phyloP scores from a whole-genome alignment of 2,329 filamentous ascomycete genomes.

The Aspergillus versicolor region DNA sequence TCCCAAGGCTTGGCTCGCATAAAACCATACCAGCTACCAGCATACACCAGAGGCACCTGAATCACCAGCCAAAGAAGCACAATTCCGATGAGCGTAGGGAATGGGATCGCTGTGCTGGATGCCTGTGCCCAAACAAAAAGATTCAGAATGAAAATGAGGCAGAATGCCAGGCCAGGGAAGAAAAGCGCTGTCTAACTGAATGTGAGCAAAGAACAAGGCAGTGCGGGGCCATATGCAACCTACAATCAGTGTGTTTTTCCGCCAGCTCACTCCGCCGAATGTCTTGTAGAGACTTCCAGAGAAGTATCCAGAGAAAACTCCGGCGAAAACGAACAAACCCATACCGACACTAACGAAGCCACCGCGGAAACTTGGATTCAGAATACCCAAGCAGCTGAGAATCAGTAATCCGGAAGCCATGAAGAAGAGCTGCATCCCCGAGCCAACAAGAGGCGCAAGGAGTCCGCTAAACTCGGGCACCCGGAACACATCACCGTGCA shows the following conservation, averaged over 20 bases:
- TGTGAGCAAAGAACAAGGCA: slow-evolving; percentile 10
- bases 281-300: slow-evolving; percentile 80
- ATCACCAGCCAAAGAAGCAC: slow-evolving; percentile 79
- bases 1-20: slow-evolving; percentile 67
- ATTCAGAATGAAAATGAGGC: slow-evolving; percentile 75
- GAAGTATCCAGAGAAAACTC: slow-evolving; percentile 83
- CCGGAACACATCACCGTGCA: slow-evolving; percentile 86
- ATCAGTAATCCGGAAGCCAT: slow-evolving; percentile 72
- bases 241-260: slow-evolving; percentile 69
- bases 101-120: slow-evolving; percentile 82
- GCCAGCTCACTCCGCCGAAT: slow-evolving; percentile 73
- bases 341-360: slow-evolving; percentile 83
- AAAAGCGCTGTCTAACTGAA: slow-evolving; percentile 63
- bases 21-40: slow-evolving; percentile 76
- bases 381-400: slow-evolving; percentile 71
- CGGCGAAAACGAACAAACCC: slow-evolving; percentile 79
- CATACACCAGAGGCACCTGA: slow-evolving; percentile 79
- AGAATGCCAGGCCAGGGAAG: slow-evolving; percentile 76
- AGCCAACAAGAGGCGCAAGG: slow-evolving; percentile 77
- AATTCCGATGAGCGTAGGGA: slow-evolving; percentile 72
- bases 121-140: slow-evolving; percentile 89
- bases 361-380: slow-evolving; percentile 87
- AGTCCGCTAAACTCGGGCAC: slow-evolving; percentile 68
- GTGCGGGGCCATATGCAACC: slow-evolving; percentile 15
- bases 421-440: slow-evolving; percentile 82